phyloP scores from a whole-genome alignment of 1,139 yeast species.

The Lodderomyces oxycetoniae region DNA sequence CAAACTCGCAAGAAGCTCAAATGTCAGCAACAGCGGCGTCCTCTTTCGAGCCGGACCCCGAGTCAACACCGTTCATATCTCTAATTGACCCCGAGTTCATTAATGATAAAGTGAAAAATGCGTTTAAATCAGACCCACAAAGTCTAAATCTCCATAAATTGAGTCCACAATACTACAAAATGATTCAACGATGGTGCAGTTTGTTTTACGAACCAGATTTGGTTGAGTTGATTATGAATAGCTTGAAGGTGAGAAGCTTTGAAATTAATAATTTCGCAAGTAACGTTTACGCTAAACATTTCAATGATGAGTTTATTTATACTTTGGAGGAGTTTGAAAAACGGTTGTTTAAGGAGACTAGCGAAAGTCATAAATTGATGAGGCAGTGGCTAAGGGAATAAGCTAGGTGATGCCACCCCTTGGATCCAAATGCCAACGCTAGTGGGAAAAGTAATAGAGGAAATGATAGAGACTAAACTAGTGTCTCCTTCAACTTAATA shows the following conservation, averaged over 20 bases:
- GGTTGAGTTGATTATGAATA: conserved; percentile 47
- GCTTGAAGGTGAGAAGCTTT: conserved; percentile 61
- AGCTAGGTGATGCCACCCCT: no score
- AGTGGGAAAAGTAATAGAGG: no score
- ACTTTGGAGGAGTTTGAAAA: conserved; percentile 76
- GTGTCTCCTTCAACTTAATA: no score
- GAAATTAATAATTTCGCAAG: conserved; percentile 70
- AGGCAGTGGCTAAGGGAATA: conserved; percentile 51
- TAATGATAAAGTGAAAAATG: conserved; percentile 62
- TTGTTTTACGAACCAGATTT: conserved; percentile 66
- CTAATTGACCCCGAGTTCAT: conserved; percentile 67
- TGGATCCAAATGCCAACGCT: no score
- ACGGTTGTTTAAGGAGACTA: conserved; percentile 51
- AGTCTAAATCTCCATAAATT: conserved; percentile 66
- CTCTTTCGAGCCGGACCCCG: not conserved
- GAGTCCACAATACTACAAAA: conserved; percentile 58
- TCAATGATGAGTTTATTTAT: conserved; percentile 49
- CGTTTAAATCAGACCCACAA: conserved; percentile 71
- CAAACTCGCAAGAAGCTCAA: conserved; percentile 23
- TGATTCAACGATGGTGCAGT: conserved; percentile 71
- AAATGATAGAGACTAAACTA: no score
- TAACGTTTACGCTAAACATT: conserved; percentile 39
- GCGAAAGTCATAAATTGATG: conserved; percentile 59
- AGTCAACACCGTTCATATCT: conserved; percentile 37
- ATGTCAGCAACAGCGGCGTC: conserved; percentile 23